Percentiles rank a stretch among this genome's conserved stretches.
phyloP scores from a whole-genome alignment of 345 rosid species.

The Bruguiera parviflora region DNA sequence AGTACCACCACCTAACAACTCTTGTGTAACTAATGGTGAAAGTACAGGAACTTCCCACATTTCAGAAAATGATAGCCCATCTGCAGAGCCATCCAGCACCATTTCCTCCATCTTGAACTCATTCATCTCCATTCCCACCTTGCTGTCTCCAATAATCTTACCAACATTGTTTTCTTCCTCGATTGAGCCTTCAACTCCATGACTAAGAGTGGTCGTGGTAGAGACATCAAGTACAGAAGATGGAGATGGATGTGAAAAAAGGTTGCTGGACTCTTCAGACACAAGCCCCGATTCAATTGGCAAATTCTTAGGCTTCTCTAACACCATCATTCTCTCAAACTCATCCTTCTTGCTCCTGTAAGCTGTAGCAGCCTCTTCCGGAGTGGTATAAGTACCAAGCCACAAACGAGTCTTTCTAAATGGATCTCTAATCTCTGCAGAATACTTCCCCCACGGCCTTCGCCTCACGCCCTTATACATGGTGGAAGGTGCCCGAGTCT shows the following conservation, averaged over 20 bases:
- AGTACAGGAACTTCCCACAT: conserved; percentile 13
- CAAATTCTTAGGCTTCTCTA: conserved; percentile 16
- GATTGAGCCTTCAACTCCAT: not conserved
- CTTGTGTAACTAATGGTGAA: conserved; percentile 13
- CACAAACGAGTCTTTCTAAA: conserved; percentile 37
- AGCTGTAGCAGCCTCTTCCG: conserved; percentile 50
- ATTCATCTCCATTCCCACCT: not conserved
- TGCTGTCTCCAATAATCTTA: conserved; percentile 13
- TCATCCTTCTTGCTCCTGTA: conserved; percentile 40
- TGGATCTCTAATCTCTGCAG: conserved; percentile 54
- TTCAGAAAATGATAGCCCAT: conserved; percentile 14
- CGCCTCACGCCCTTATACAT: conserved; percentile 42
- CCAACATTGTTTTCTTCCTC: not conserved
- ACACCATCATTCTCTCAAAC: conserved; percentile 22
- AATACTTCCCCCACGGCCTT: conserved; percentile 51
- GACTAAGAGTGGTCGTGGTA: conserved; percentile 8
- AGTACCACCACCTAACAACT: conserved; percentile 6
- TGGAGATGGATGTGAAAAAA: conserved; percentile 34
- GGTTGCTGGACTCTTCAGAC: conserved; percentile 8
- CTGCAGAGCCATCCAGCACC: conserved; percentile 2
- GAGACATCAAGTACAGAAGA: conserved; percentile 46
- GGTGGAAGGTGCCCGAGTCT: conserved; percentile 11
- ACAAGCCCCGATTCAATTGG: not conserved
- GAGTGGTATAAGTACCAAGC: conserved; percentile 53
- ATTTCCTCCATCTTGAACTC: not conserved